Percentiles rank a stretch among this genome's conserved stretches.
Evolutionary conservation across 169 alveolate species (phyloP).

Genomic region (Eimeria praecox): DNA sequence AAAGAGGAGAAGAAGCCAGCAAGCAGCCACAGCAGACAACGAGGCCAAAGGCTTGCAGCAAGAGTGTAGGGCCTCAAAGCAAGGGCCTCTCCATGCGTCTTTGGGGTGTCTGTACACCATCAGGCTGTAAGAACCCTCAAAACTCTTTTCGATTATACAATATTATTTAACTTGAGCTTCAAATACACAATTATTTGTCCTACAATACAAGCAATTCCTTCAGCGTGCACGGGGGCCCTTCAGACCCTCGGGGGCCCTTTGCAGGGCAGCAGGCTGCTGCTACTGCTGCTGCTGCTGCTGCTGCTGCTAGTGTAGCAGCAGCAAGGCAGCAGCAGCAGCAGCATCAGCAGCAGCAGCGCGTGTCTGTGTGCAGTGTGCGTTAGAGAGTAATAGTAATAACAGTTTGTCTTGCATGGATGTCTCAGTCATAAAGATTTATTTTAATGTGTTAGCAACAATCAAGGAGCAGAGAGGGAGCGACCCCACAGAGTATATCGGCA

Average conservation of each 20-base stretch:
- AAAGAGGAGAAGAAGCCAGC: background rate
- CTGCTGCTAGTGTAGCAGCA: background rate
- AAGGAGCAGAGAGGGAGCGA: background rate
- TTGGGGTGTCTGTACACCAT: background rate
- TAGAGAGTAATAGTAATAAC: background rate
- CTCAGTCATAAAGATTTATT: background rate
- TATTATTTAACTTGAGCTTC: background rate
- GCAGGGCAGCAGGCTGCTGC: background rate
- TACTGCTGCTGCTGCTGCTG: background rate
- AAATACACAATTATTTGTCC: background rate
- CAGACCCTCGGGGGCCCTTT: background rate
- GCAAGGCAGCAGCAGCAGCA: background rate
- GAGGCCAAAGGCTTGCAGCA: background rate
- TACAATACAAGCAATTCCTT: background rate
- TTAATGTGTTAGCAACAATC: background rate
- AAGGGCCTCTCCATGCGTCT: background rate
- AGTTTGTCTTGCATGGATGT: background rate
- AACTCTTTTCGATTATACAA: background rate
- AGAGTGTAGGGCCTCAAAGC: background rate
- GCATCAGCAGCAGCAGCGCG: background rate
- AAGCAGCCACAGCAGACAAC: background rate
- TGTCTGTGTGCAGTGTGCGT: background rate
- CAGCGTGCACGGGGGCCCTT: background rate
- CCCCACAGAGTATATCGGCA: conserved; percentile 52
- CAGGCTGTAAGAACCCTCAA: background rate